Conservation (phyloP, 108 stramenopile species). For the Cyclostephanos invisitatus region DNA sequence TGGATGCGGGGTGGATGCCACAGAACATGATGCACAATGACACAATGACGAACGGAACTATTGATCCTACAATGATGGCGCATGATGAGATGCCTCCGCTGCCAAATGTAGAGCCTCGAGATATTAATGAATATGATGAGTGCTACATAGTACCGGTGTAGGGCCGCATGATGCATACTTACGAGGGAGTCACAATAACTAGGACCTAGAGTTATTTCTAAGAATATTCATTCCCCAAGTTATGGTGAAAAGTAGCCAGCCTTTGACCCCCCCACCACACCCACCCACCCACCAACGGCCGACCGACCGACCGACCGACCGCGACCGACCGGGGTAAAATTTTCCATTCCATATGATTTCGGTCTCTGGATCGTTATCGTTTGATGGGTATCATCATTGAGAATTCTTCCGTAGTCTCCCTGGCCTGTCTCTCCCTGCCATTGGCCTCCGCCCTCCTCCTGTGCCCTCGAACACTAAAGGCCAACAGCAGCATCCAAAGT, state of each 20-base stretch:
- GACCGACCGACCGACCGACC: neutral
- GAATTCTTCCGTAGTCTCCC: constrained; percentile 36
- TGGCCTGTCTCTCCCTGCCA: constrained; percentile 26
- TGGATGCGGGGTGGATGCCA: neutral
- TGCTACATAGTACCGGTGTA: too few species aligned
- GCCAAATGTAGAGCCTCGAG: too few species aligned
- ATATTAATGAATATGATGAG: too few species aligned
- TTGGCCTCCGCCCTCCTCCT: constrained; percentile 18
- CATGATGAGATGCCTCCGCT: too few species aligned
- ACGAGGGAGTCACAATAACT: too few species aligned
- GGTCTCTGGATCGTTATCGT: neutral
- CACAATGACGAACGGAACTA: neutral
- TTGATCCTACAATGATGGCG: too few species aligned
- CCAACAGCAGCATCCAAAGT: constrained; percentile 20
- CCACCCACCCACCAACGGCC: too few species aligned
- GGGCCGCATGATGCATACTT: too few species aligned
- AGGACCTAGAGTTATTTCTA: too few species aligned
- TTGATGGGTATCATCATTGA: constrained; percentile 25
- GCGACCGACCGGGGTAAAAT: neutral
- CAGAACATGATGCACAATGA: neutral
- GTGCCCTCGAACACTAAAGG: constrained; percentile 16
- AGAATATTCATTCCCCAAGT: too few species aligned
- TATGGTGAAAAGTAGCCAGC: too few species aligned
- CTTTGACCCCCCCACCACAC: neutral
- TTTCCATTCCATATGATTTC: neutral